Conservation (phyloP, 495 filamentous ascomycete genomes). For the Penicillium soppii region DNA sequence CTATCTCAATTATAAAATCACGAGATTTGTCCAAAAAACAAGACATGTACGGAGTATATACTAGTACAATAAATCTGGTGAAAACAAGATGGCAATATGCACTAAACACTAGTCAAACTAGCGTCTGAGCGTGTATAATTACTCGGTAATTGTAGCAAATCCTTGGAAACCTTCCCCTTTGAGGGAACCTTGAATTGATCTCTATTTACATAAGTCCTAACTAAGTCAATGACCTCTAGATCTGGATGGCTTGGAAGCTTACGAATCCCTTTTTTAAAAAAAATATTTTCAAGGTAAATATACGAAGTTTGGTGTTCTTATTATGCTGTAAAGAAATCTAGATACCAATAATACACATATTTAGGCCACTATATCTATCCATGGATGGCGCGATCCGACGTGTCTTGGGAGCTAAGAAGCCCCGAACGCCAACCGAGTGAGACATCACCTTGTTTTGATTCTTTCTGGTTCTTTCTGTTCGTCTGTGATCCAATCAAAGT, state of each 20-base stretch:
- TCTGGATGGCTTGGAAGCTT: constrained; percentile 20
- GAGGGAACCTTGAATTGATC: not conserved
- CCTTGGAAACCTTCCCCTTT: not conserved
- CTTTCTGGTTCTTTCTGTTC: not conserved
- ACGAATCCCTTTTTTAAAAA: constrained; percentile 18
- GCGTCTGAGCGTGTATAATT: constrained; percentile 1
- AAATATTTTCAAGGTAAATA: too few relatives aligned
- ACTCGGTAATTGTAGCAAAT: not conserved
- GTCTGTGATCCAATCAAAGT: not conserved
- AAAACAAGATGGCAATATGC: constrained; percentile 3
- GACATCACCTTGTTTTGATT: constrained; percentile 6
- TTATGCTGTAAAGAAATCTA: too few relatives aligned
- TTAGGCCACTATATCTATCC: not conserved
- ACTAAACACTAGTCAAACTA: constrained; percentile 3
- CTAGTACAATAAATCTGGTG: too few relatives aligned
- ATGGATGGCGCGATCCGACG: constrained; percentile 8
- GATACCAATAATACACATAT: too few relatives aligned
- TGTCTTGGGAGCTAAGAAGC: constrained; percentile 1
- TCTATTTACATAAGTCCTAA: not conserved
- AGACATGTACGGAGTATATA: too few relatives aligned
- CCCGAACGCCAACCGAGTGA: not conserved
- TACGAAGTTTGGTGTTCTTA: too few relatives aligned
- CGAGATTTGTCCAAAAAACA: too few relatives aligned
- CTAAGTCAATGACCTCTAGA: too few relatives aligned
- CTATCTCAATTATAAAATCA: too few relatives aligned